Conservation (phyloP, 1,139 yeast species). For the Scheffersomyces cryptocercus region DNA sequence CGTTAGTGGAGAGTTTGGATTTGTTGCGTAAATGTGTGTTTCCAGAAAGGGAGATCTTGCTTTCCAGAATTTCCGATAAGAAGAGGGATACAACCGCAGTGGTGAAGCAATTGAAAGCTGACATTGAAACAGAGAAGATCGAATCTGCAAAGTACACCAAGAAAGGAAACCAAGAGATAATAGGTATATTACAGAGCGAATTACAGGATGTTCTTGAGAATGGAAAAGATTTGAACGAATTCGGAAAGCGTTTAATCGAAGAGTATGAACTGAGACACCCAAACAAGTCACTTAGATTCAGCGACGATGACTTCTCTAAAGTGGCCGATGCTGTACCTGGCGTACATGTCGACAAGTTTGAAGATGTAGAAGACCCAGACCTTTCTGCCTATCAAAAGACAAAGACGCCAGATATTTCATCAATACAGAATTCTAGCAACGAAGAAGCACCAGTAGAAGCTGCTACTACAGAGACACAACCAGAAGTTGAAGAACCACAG, state of each 20-base stretch:
- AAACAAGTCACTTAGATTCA: slow-evolving; percentile 14
- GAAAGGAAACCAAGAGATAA: not conserved
- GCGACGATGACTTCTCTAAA: slow-evolving; percentile 10
- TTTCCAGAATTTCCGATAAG: slow-evolving; percentile 20
- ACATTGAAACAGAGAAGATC: slow-evolving; percentile 14
- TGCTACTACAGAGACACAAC: not conserved
- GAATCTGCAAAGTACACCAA: slow-evolving; percentile 1
- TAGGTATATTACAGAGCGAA: slow-evolving; percentile 8
- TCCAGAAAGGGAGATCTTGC: slow-evolving; percentile 2
- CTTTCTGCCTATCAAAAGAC: slow-evolving; percentile 18
- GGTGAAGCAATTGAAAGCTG: slow-evolving; percentile 20
- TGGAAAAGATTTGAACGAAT: slow-evolving; percentile 12
- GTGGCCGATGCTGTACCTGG: slow-evolving; percentile 3
- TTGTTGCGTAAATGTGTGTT: slow-evolving; percentile 21
- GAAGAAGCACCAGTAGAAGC: not conserved
- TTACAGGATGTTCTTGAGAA: slow-evolving; percentile 19
- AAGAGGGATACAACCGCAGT: slow-evolving; percentile 16
- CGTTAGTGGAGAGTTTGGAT: slow-evolving; percentile 39
- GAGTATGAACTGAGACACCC: slow-evolving; percentile 16
- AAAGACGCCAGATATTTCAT: not conserved
- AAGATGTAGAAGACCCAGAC: slow-evolving; percentile 28
- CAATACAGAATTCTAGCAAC: not conserved
- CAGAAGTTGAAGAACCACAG: not conserved
- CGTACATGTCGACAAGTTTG: slow-evolving; percentile 19
- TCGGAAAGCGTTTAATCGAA: slow-evolving; percentile 17